Evolutionary conservation across 2,329 filamentous ascomycete genomes (phyloP), one percentile per base, ranked within the genome.

Genomic region (Bipolaris bicolor): DNA sequence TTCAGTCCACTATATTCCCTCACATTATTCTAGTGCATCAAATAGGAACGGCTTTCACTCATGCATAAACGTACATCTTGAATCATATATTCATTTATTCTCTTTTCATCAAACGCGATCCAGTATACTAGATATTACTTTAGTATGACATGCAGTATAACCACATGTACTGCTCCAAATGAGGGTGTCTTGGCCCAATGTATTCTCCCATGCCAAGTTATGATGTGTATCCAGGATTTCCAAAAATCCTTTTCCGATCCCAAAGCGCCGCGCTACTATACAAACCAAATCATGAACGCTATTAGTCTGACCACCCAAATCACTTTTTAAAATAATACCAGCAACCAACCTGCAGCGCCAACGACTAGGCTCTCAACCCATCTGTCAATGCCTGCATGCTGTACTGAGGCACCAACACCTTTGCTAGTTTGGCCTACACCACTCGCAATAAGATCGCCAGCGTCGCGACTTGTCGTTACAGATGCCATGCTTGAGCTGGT

Each of bases 311-410:
- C 3, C 5, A 29, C 15, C 29, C n/a, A 22, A 7, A 22, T 34
- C 26, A 4, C 31, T 1, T 47, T 52, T 68, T 57, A 75, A 7
- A 71, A 13, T 22, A 70, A 24, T 58, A 71, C 48, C 3, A 72
- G 5, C 10, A 72, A 7, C 71, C 71, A 76, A 5, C 72, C 71
- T 0, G 67, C 69, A 13, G 63, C 31, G 1, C 67, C 69, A 10
- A 76, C 54, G 2, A 74, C 34, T 10, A 70, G 0, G 11, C 62
- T 59, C 53, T 75, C 71, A 5, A 63, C 50, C 67, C 65, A 70
- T 39, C 55, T 69, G 20, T 72, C 70, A 0, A 69, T 36, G 11
- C 67, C 68, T 33, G 43, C 26, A 29, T 48, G 10, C 24, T 50
- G 10, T 46, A 49, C 29, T 7, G 49, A 41, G 3, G 33, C 57